Evolutionary conservation across 2,329 filamentous ascomycete genomes (phyloP), one percentile per base, ranked within the genome.

Genomic region (Monosporascus cannonballus): DNA sequence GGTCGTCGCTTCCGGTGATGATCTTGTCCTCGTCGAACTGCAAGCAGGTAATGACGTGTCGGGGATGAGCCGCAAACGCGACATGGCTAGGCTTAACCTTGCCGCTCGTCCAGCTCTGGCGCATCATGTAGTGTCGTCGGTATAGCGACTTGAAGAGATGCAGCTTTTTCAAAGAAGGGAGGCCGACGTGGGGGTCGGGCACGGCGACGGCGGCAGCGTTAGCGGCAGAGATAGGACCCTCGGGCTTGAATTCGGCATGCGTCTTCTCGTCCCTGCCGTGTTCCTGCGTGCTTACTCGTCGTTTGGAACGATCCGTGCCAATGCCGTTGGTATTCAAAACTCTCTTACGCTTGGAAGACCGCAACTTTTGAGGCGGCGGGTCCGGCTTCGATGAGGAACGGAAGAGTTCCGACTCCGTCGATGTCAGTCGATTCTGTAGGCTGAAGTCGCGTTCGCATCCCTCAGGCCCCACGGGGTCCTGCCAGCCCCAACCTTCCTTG

Each of bases 1-100:
- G 96, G 67, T 99, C 94, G 67, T 99, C 94, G 65, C 93, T 97
- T 25, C 94, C 94, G 1, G 94, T 99, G 60, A 99, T 81, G 60
- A 99, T 96, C 72, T 97, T 97, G 76, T 99, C 92, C 48, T 92
- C 89, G 65, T 99, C 94, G 63, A 99, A 99, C 68, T 99, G 92
- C 51, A 99, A 79, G 67, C 94, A 99, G 17, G 94, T 99, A 50
- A 99, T 96, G 56, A 99, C 94, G 73, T 97, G 93, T 36, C 90
- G 85, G 55, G 94, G 90, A 66, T 99, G 94, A 5, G 94, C 94
- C n/a, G 90, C 86, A 70, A 99, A 97, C 4, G 94, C 94, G 54
- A 99, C 86, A 63, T 99, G 94, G 46, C 87, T 84, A 27, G 94
- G 94, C 69, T 91, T 89, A 34, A 90, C 81, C 55, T 86, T 84